Base-by-base conservation (phyloP, 2,329 filamentous ascomycete genomes). In the Pseudocercospora crystallina region DNA sequence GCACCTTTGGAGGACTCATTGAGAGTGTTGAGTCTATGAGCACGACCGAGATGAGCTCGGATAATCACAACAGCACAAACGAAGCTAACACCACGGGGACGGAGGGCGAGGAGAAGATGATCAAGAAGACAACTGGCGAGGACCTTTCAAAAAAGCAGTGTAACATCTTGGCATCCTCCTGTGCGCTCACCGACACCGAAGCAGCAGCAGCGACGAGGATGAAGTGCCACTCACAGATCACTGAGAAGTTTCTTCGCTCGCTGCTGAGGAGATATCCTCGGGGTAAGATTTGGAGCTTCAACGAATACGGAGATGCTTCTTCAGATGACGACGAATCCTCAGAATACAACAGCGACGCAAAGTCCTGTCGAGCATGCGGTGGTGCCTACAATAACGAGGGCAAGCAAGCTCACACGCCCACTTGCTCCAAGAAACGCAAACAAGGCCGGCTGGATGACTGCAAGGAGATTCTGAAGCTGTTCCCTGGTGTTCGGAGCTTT, bases 401-500 rank as follows among this genome's bases (percentile, higher is more conserved):
- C 14, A 45, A 46, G 15, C 45, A 56, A 30, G 15, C 14, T 9
- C 55, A 56, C 35, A 50, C 46, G 14, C 40, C 52, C 2, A 47
- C 42, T 3, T 60, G 55, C 38, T 47, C 58, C 2, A 56, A 55
- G 26, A 49, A 53, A 17, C 44, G 51, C 5, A 74, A 53, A 34
- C 52, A 48, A 29, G 46, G 53, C 20, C 51, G 58, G 4, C 33
- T 46, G 33, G 52, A 75, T 15, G 64, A 65, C 29, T 53, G 54
- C 5, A 46, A 51, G 29, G 62, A 61, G 34, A 62, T 67, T n/a
- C 51, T 61, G n/a, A 53, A 49, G 11, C 47, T 64, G 47, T 79
- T 81, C 40, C 76, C 76, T 0, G 68, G 68, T 15, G 73, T 74
- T 1, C 64, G 71, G 1, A 76, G 77, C 50, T 65, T 81, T 3